Percentiles rank a stretch among this genome's conserved stretches.
phyloP scores from a whole-genome alignment of 208 protist genomes.

The Wallacemonas collosoma region DNA sequence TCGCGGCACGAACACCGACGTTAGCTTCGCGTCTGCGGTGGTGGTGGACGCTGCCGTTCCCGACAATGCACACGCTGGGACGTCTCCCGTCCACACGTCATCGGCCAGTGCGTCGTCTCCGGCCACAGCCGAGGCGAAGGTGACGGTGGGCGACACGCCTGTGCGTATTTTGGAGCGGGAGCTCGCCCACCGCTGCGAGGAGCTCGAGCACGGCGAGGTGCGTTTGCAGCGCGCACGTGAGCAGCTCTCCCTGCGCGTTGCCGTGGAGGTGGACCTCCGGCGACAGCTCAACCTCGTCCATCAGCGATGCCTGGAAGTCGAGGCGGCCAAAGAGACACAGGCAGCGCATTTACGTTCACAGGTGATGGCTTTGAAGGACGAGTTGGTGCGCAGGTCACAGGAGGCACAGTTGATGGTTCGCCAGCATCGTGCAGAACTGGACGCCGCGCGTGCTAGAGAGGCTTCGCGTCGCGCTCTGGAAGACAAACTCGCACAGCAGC shows the following conservation, averaged over 20 bases:
- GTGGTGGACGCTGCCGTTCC: not conserved
- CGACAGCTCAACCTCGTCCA: constrained; percentile 46
- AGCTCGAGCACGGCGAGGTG: constrained; percentile 21
- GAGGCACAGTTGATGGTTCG: constrained; percentile 48
- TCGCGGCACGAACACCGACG: constrained; percentile 35
- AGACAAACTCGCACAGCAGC: constrained; percentile 21
- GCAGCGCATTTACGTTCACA: constrained; percentile 36
- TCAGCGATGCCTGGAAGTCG: constrained; percentile 29
- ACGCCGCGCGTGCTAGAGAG: constrained; percentile 6
- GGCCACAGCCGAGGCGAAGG: not conserved
- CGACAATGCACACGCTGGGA: not conserved
- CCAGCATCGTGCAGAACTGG: constrained; percentile 31
- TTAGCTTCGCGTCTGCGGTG: constrained; percentile 15
- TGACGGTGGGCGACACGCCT: not conserved
- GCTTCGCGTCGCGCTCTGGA: constrained; percentile 22
- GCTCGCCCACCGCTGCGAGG: constrained; percentile 23
- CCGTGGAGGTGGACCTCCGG: constrained; percentile 58
- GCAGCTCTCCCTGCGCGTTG: constrained; percentile 46
- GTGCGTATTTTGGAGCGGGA: constrained; percentile 18
- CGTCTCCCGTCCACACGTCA: no score
- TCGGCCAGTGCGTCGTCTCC: not conserved
- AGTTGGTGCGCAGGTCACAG: constrained; percentile 63
- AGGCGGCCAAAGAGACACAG: constrained; percentile 23
- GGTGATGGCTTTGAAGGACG: constrained; percentile 75
- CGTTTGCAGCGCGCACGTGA: constrained; percentile 42